A percentile compares a stretch with the other conserved stretches of the same genome.
Conservation (phyloP, 805 yeast genomes). For the Wickerhamomyces bovis region DNA sequence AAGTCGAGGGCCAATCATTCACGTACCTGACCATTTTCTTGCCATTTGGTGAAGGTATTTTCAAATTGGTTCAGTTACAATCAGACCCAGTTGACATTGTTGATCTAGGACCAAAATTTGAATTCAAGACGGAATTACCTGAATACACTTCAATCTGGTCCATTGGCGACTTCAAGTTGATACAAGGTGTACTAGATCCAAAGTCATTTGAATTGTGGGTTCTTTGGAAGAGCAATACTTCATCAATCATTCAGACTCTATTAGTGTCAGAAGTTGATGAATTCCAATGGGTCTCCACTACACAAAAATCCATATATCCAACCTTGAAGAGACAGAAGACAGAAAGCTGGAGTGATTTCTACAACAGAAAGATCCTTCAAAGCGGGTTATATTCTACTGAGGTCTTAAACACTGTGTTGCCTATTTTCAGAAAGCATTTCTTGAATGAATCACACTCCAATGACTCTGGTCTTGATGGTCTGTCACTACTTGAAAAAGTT, state of each 20-base stretch:
- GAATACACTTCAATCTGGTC: constrained; percentile 38
- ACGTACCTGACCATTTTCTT: constrained; percentile 30
- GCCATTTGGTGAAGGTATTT: constrained; percentile 39
- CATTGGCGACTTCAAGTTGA: constrained; percentile 39
- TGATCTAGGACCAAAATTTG: constrained; percentile 24
- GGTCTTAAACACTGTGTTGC: constrained; percentile 46
- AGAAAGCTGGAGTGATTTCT: constrained; percentile 34
- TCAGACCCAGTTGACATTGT: constrained; percentile 17
- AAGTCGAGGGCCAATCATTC: constrained; percentile 2
- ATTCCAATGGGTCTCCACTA: constrained; percentile 19
- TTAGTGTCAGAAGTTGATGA: constrained; percentile 23
- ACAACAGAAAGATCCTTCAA: constrained; percentile 41
- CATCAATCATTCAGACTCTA: constrained; percentile 38
- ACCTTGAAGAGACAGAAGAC: constrained; percentile 19
- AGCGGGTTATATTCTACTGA: constrained; percentile 42
- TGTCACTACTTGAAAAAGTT: constrained; percentile 30
- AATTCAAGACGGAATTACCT: constrained; percentile 27
- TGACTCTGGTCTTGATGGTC: constrained; percentile 17
- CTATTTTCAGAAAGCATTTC: constrained; percentile 43
- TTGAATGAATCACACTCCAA: constrained; percentile 22
- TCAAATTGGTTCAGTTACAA: constrained; percentile 33
- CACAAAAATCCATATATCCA: constrained; percentile 3
- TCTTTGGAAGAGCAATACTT: constrained; percentile 61
- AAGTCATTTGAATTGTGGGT: constrained; percentile 30
- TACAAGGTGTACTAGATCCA: constrained; percentile 3